Base-by-base conservation (phyloP, 2,329 filamentous ascomycete species). In the Penicillium sclerotiorum region DNA sequence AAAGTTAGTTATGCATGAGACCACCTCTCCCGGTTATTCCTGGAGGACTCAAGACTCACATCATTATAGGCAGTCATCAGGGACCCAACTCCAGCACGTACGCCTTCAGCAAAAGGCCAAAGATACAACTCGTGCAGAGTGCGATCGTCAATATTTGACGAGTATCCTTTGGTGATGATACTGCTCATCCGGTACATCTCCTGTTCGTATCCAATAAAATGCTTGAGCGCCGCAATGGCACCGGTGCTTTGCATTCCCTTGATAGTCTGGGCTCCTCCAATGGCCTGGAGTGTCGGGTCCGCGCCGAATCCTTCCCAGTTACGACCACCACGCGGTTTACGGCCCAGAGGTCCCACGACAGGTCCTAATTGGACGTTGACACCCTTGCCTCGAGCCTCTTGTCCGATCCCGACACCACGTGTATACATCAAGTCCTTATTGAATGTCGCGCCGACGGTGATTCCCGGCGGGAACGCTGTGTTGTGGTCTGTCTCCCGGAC, bases 401-500 rank as follows among this genome's bases (percentile, higher is more conserved):
- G 74, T 18, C 88, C 88, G 5, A 91, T 73, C 2, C 84, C 87
- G 12, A 83, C 80, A 2, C 82, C 88, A 22, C 88, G 81, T 44
- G 80, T 77, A 56, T 87, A 85, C 70, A 90, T 86, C 42, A 90
- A 73, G 13, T 80, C 75, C 72, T 90, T 91, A 70, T 88, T 86
- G 65, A 84, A 91, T 0, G 88, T 90, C 2, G 87, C 87, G 15
- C 86, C 88, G 1, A 81, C 81, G 0, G 86, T 90, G 58, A 93
- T 88, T n/a, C 88, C 89, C 8, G 88, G 80, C 0, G 89, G 89
- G 59, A 93, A 94, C 0, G 84, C 87, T 0, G 88, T 91, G 45
- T 86, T 83, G 52, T 89, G 84, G 56, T 91, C 87, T 1, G 87
- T 83, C n/a, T 82, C 82, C 22, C 87, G 82, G 12, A 94, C 77